Evolutionary conservation across 1,284 basidiomycete species (phyloP), one percentile per base, ranked within the genome.

Genomic region (Boletus sp.): DNA sequence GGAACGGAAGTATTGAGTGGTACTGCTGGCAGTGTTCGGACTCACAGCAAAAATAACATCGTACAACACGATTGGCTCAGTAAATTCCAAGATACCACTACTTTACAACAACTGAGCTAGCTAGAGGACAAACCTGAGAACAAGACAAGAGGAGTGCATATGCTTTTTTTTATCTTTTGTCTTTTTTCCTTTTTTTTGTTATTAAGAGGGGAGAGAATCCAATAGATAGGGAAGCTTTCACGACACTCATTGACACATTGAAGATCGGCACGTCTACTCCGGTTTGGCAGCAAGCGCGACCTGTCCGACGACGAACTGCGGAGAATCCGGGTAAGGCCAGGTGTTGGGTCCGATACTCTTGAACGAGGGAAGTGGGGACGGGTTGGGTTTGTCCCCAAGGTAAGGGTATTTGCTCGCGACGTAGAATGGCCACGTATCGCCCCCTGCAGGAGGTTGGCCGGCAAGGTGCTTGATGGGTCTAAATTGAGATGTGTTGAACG

Each of bases 361-460:
- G n/a, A 49, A 55, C n/a, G 50, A 23, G 1, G 54, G 53, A 27
- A 55, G 50, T 2, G 54, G 53, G 4, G 53, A 43, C 6, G 50
- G 49, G 45, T 46, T 40, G 17, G 20, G 20, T 1, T 26, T 4
- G 0, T 32, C 8, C n/a, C 54, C 46, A 9, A 56, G 14, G 40
- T 56, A 53, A 13, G 54, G 54, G 8, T 55, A 55, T 1, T 6
- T 27, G 2, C 6, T 30, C 8, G 10, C 36, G 2, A 55, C 53
- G 4, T 38, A 29, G 33, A 55, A 44, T 3, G 46, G 36, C 53
- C 53, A 55, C 0, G 0, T 1, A 1, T 56, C 46, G 27, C 50
- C 46, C 13, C 38, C 50, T 8, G 25, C 2, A 4, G 16, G 17
- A 41, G 46, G n/a, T 3, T 39, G 4, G 7, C 3, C 2, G 3